Percentiles rank a stretch among this genome's conserved stretches.
Evolutionary conservation across 2,329 filamentous ascomycete genomes (phyloP).

Genomic region (Lecanicillium sp.): DNA sequence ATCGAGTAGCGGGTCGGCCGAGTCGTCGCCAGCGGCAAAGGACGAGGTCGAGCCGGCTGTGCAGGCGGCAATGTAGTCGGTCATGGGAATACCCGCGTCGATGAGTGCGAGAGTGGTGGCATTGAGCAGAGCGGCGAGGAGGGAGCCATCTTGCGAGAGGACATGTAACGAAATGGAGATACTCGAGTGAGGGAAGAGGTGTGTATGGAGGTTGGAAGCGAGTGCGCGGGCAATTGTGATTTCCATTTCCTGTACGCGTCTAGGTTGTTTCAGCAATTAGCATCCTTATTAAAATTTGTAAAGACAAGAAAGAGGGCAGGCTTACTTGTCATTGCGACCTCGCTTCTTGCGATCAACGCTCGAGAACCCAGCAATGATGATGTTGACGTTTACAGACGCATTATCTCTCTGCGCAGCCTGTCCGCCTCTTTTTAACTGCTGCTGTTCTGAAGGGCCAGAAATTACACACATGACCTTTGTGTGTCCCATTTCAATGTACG

Average conservation of each 20-base stretch:
- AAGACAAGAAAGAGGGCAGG: not conserved
- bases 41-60: constrained; percentile 74
- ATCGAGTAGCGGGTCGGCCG: constrained; percentile 70
- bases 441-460: constrained; percentile 68
- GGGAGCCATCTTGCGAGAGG: constrained; percentile 79
- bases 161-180: constrained; percentile 81
- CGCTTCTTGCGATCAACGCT: constrained; percentile 76
- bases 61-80: constrained; percentile 80
- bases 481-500: constrained; percentile 94
- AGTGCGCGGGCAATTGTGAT: constrained; percentile 73
- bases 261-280: constrained; percentile 25
- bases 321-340: constrained; percentile 69
- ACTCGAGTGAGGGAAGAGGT: constrained; percentile 80
- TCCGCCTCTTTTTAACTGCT: constrained; percentile 21
- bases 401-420: constrained; percentile 36
- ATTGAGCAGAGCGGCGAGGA: constrained; percentile 85
- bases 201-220: constrained; percentile 68
- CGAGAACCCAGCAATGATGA: constrained; percentile 81
- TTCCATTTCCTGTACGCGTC: constrained; percentile 73
- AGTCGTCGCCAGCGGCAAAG: constrained; percentile 55
- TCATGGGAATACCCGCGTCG: constrained; percentile 93
- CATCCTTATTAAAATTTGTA: not conserved
- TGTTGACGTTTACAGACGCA: constrained; percentile 65
- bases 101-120: constrained; percentile 85
- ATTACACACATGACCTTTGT: constrained; percentile 95